Base-by-base conservation (phyloP, 2,329 filamentous ascomycete genomes). In the Pseudogymnoascus sp. region DNA sequence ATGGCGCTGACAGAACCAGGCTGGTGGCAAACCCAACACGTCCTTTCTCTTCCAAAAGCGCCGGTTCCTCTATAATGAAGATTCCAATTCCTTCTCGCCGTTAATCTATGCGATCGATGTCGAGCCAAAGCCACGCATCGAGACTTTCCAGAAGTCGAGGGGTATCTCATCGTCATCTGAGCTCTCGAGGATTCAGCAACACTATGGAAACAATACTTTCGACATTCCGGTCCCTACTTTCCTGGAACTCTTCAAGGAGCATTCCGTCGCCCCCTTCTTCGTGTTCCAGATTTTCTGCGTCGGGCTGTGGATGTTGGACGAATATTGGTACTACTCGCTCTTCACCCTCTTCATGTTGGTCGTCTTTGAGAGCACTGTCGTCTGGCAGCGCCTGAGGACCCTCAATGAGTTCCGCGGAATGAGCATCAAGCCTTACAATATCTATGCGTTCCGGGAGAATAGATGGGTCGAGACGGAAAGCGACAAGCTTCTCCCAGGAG, bases 281-380 rank as follows among this genome's bases (percentile, higher is more conserved):
- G 93, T 99, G 67, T 99, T 99, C 79, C 95, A 99, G 81, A 83
- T 99, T 66, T 99, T 99, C 81, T 99, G 96, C 71, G 95, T 99
- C 64, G 96, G 95, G 14, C 80, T 99, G 65, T 99, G 95, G 95
- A 91, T 98, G 87, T 80, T 99, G 73, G 95, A 99, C 73, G 96
- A 99, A 78, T 99, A 98, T 79, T 99, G 96, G 95, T 99, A 99
- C 81, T 99, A 99, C 79, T 98, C 95, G 66, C 85, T 99, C 19
- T 99, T 99, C 77, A 99, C 96, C 0, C 87, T 99, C 22, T 93
- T 98, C 79, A 99, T 99, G 96, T 85, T 99, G 63, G 91, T 99
- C 69, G 88, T 86, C 64, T 99, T 99, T 70, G 95, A 99, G 80
- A 97, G 93, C 75, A 99, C 95, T 2, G 96, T 99, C 38, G 96